Percentiles rank a stretch among this genome's conserved stretches.
Evolutionary conservation across 2,329 filamentous ascomycete genomes (phyloP).

Genomic region (Diplodia sapinea): DNA sequence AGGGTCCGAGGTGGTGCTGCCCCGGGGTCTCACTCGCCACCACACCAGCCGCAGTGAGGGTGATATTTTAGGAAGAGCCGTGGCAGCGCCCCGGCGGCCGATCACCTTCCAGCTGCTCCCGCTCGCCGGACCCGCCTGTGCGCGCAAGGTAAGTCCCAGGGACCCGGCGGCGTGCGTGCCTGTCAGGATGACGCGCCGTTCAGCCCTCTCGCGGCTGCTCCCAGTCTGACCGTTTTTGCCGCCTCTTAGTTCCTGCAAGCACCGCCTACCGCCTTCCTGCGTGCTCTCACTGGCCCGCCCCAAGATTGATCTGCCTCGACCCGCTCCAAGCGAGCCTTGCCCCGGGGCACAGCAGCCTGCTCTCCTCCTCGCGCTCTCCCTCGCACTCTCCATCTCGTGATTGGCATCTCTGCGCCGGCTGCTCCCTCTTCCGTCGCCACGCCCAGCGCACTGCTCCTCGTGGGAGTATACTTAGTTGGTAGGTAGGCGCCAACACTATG

Average conservation of each 20-base stretch:
- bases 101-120: slow-evolving; percentile 17
- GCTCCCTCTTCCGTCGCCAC: slow-evolving; percentile 24
- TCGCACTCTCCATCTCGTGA: slow-evolving; percentile 35
- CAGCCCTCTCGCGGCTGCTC: slow-evolving; percentile 27
- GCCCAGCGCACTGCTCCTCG: background rate
- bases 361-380: slow-evolving; percentile 44
- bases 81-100: slow-evolving; percentile 26
- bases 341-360: slow-evolving; percentile 39
- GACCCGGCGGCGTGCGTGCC: background rate
- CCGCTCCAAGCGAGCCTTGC: slow-evolving; percentile 47
- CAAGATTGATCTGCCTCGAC: slow-evolving; percentile 43
- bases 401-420: slow-evolving; percentile 32
- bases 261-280: slow-evolving; percentile 23
- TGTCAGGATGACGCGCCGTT: slow-evolving; percentile 25
- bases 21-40: slow-evolving; percentile 26
- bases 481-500: slow-evolving; percentile 1
- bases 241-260: slow-evolving; percentile 23
- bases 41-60: slow-evolving; percentile 24
- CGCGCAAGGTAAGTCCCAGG: slow-evolving; percentile 17
- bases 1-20: slow-evolving; percentile 7
- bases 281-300: slow-evolving; percentile 16
- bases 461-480: slow-evolving; percentile 23
- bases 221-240: slow-evolving; percentile 30
- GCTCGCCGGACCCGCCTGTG: slow-evolving; percentile 11
- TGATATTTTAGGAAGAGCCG: slow-evolving; percentile 27